These are phyloP conservation scores for Furcasterigmium furcatum DNA, from an alignment of 2,329 filamentous ascomycete genomes.

Conservation along the genomic window DNA sequence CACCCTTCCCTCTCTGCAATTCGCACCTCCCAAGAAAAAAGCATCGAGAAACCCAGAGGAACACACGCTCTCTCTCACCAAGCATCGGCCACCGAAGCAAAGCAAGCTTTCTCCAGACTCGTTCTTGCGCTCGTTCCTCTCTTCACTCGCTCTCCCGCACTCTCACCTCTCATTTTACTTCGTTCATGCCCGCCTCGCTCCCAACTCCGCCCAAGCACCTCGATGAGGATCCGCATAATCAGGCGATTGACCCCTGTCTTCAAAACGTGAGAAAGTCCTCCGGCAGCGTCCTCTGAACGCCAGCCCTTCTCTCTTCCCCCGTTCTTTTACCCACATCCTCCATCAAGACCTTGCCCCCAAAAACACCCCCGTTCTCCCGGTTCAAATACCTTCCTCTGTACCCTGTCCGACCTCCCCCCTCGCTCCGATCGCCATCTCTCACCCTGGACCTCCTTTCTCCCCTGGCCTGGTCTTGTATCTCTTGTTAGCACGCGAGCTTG, in stretches of 20 bases:
- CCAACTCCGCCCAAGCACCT: not conserved
- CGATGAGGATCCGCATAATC: conserved; percentile 1
- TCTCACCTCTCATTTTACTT: not conserved
- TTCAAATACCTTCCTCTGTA: conserved; percentile 25
- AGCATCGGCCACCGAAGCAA: not conserved
- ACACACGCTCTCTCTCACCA: conserved; percentile 4
- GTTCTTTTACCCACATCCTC: not conserved
- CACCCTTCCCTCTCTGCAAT: conserved; percentile 17
- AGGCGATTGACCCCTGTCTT: not conserved
- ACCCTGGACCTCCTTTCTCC: conserved; percentile 9
- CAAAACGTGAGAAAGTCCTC: not conserved
- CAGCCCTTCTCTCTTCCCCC: not conserved
- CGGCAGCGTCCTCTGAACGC: not conserved
- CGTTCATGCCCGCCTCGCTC: not conserved
- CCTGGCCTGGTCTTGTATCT: conserved; percentile 10
- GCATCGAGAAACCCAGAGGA: too few species aligned
- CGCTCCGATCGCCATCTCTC: conserved; percentile 16
- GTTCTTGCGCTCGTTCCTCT: not conserved
- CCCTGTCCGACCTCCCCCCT: conserved; percentile 23
- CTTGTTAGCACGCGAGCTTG: not conserved
- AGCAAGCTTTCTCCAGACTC: not conserved
- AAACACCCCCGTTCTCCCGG: conserved; percentile 26
- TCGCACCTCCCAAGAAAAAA: not conserved
- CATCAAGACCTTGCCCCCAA: not conserved
- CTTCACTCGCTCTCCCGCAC: not conserved